Base-by-base conservation (phyloP, 1,284 basidiomycete species). In the Baeospora myosura region DNA sequence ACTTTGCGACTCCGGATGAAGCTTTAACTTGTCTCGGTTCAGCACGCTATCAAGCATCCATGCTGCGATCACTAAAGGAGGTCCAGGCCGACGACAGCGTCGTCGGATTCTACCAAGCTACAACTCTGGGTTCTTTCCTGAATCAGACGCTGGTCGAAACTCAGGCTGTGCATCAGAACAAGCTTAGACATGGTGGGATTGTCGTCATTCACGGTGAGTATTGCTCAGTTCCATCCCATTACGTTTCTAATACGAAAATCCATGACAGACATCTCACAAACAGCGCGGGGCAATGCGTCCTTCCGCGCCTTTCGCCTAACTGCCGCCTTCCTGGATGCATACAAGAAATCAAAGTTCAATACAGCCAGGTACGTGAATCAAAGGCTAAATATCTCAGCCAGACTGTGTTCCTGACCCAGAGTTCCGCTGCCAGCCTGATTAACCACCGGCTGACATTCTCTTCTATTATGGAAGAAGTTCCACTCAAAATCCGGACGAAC, bases 81-180 rank as follows among this genome's bases (percentile, higher is more conserved):
- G 91, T 98, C 46, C 88, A 92, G 60, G 82, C 87, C 42, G 94
- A 97, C 58, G 93, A 95, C 61, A 92, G 88, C 53, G 80, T 96
- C 37, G 89, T 98, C 44, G 96, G 96, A 33, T 92, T 97, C 64
- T 99, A 99, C 72, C 91, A 96, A 62, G 87, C 86, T 35, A 90
- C 85, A 35, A 80, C 83, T 14, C 74, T 91, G 40, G 91, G 92
- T 29, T 91, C 91, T n/a, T 97, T 95, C 64, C 85, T 90, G 65
- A 88, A 83, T 55, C 88, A 92, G 58, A 78, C 80, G n/a, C 67
- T 96, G 36, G 74, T 98, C 39, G 91, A 97, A 48, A 87, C 90
- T 11, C 87, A 96, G 60, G 81, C 84, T 28, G 77, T 88, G 53
- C 85, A 84, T 58, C 87, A 86, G 63, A 85, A 81, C 41, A 80